A percentile compares a stretch with the other conserved stretches of the same genome.
Evolutionary conservation across 176 grass and related monocot genomes (phyloP).

Genomic region (Panicum miliaceum): DNA sequence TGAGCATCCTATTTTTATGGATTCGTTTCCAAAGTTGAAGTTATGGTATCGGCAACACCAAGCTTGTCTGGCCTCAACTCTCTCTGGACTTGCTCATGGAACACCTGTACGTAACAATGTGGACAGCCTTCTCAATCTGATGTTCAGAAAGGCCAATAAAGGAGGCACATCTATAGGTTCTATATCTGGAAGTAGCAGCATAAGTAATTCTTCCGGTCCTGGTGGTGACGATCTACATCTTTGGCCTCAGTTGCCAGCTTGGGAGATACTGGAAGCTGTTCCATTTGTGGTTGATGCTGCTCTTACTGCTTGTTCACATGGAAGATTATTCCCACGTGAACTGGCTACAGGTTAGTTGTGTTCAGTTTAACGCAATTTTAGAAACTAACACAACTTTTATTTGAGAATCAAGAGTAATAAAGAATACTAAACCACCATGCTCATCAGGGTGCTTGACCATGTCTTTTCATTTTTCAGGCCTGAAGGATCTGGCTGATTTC

Average conservation of each 20-base stretch:
- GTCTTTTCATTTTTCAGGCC: conserved; percentile 61
- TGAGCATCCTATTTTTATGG: conserved; percentile 78
- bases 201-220: conserved; percentile 76
- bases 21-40: conserved; percentile 96
- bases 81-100: conserved; percentile 85
- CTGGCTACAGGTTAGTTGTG: conserved; percentile 81
- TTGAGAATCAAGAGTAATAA: conserved; percentile 31
- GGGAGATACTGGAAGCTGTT: conserved; percentile 96
- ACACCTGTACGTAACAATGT: conserved; percentile 89
- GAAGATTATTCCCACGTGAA: conserved; percentile 86
- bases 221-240: conserved; percentile 65
- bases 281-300: conserved; percentile 99
- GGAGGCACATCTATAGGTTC: conserved; percentile 63
- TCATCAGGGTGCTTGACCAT: conserved; percentile 13
- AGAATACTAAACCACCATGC: background rate
- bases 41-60: conserved; percentile 93
- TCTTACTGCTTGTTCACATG: conserved; percentile 95
- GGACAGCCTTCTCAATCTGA: conserved; percentile 86
- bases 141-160: conserved; percentile 86
- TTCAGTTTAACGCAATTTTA: conserved; percentile 28
- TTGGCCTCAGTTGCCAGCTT: conserved; percentile 93
- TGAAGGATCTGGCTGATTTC: conserved; percentile 92
- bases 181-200: conserved; percentile 80
- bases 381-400: conserved; percentile 22
- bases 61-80: conserved; percentile 97